Evolutionary conservation across 768 basidiomycete species (phyloP).

Genomic region (Lentinula sp.): DNA sequence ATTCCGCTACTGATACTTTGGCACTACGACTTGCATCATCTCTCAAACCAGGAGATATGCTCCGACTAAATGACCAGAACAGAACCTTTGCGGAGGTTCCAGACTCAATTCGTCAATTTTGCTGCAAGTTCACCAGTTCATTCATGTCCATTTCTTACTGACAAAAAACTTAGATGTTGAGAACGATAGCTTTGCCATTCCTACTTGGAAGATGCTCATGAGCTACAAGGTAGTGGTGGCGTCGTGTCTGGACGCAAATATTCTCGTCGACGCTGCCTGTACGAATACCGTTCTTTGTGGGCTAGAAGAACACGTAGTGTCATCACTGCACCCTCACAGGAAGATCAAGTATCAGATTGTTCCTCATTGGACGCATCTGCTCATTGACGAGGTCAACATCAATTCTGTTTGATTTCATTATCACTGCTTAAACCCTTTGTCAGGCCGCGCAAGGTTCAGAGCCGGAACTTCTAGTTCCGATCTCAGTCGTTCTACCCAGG

Average conservation of each 20-base stretch:
- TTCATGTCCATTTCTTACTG: neutral
- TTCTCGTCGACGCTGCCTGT: conserved; percentile 37
- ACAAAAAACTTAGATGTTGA: conserved; percentile 30
- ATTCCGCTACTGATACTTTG: conserved; percentile 45
- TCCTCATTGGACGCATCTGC: conserved; percentile 47
- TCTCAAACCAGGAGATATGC: conserved; percentile 36
- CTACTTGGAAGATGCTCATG: conserved; percentile 41
- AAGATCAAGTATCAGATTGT: conserved; percentile 17
- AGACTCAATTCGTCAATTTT: conserved; percentile 36
- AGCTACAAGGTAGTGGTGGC: conserved; percentile 40
- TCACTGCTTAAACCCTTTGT: neutral
- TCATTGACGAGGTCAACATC: conserved; percentile 40
- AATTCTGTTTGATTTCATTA: neutral
- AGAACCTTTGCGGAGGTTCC: conserved; percentile 48
- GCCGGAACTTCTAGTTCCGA: conserved; percentile 43
- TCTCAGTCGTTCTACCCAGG: conserved; percentile 35
- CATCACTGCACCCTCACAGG: conserved; percentile 32
- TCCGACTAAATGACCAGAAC: conserved; percentile 42
- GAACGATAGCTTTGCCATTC: conserved; percentile 37
- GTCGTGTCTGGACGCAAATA: conserved; percentile 40
- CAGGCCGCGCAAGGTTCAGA: conserved; percentile 51
- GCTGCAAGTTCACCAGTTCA: conserved; percentile 27
- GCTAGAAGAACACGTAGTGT: conserved; percentile 33
- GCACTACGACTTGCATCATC: conserved; percentile 31
- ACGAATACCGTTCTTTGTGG: conserved; percentile 33